A percentile compares a stretch with the other conserved stretches of the same genome.
Conservation (phyloP, 352 stramenopile species). For the Phytophthora litchii region DNA sequence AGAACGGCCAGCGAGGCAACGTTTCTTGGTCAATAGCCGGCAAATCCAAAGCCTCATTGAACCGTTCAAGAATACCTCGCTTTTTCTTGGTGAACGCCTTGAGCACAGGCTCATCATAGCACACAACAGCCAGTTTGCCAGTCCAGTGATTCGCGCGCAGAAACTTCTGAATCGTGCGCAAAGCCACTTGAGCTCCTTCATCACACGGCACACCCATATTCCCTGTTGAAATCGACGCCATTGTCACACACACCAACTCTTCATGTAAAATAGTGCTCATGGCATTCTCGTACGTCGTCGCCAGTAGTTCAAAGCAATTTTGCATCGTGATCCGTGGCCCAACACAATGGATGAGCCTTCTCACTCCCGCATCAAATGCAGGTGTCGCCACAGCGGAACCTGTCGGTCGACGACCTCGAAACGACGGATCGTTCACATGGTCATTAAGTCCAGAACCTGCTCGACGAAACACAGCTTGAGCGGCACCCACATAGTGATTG, state of each 20-base stretch:
- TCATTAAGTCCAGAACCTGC: slow-evolving; percentile 39
- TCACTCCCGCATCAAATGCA: slow-evolving; percentile 51
- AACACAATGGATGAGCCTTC: slow-evolving; percentile 63
- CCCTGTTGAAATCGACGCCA: slow-evolving; percentile 68
- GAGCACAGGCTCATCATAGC: no score
- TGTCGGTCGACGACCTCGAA: slow-evolving; percentile 25
- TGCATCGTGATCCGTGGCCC: slow-evolving; percentile 44
- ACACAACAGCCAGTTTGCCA: no score
- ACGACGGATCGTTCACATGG: slow-evolving; percentile 40
- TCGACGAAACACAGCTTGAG: slow-evolving; percentile 48
- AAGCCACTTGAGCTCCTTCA: no score
- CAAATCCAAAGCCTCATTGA: no score
- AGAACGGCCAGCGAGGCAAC: no score
- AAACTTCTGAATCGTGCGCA: no score
- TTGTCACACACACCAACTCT: slow-evolving; percentile 48
- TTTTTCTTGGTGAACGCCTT: no score
- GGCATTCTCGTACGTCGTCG: slow-evolving; percentile 48
- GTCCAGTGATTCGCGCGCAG: no score
- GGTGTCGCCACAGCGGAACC: slow-evolving; percentile 52
- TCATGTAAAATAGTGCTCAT: slow-evolving; percentile 45
- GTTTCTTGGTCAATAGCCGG: no score
- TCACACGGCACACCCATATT: slow-evolving; percentile 31
- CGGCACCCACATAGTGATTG: slow-evolving; percentile 50
- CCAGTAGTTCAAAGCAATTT: slow-evolving; percentile 44
- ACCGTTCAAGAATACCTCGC: no score